Base-by-base conservation (phyloP, 2,329 filamentous ascomycete species). In the Chrysoporthe deuterocubensis region DNA sequence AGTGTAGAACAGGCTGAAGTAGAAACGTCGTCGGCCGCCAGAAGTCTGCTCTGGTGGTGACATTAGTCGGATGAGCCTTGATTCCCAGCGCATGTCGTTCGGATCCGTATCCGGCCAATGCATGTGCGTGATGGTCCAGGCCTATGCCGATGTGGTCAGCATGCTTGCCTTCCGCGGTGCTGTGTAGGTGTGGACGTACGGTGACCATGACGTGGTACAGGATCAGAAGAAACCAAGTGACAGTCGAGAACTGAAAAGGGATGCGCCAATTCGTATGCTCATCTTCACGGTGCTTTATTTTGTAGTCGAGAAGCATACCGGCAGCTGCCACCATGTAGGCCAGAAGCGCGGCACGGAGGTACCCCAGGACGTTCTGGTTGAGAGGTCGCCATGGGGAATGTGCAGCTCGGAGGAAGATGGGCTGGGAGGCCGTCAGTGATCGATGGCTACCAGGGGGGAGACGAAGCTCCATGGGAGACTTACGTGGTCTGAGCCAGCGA, bases 41-140 rank as follows among this genome's bases (percentile, higher is more conserved):
- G 73, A 75, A 70, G 80, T 78, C 68, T 82, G 78, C 57, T 75
- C 74, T 1, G 84, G 82, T 11, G 85, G 79, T 2, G 84, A 84
- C 73, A 86, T 77, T 71, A 75, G 72, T 3, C 74, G 76, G 67
- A 84, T 72, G 63, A 82, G 69, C 46, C 70, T 75, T 32, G 76
- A 76, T 71, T 80, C 81, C 71, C 77, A 75, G 9, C 74, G 73
- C 44, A 74, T 79, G 69, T 76, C 78, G 44, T 76, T 72, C 0
- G 80, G 75, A 21, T 82, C 78, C 9, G 77, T 71, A 11, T 81
- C 77, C 0, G 83, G 83, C 63, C 81, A 81, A 72, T 84, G 81
- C 40, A 85, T 76, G 71, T 87, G 84, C 60, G 84, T 84, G 62
- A 82, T 83, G 0, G 83, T 85, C 84, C 84, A 87, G n/a, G 63